Conservation (phyloP, 2,329 filamentous ascomycete species). For the Trichoderma asperellum region DNA sequence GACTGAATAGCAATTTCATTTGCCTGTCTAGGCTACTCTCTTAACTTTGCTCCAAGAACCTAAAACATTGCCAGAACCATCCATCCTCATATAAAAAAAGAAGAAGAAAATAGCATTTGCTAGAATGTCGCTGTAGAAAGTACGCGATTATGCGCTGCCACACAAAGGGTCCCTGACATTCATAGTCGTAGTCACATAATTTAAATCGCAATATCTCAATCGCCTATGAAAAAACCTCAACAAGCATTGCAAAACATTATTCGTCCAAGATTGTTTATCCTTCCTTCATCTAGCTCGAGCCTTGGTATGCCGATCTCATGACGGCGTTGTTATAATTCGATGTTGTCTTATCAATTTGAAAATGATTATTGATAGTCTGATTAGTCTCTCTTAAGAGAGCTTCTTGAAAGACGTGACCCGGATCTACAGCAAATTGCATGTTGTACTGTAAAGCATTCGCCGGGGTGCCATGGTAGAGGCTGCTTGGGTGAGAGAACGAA, state of each 20-base stretch:
- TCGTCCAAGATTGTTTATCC: background rate
- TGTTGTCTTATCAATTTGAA: slow-evolving; percentile 42
- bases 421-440: slow-evolving; percentile 29
- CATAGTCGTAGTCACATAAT: background rate
- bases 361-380: slow-evolving; percentile 34
- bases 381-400: slow-evolving; percentile 18
- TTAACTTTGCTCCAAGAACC: background rate
- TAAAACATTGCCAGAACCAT: background rate
- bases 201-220: background rate
- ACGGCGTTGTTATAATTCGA: slow-evolving; percentile 44
- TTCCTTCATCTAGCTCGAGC: slow-evolving; percentile 33
- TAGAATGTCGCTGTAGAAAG: background rate
- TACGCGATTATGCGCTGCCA: background rate
- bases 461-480: slow-evolving; percentile 55
- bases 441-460: slow-evolving; percentile 34
- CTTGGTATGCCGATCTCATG: slow-evolving; percentile 41
- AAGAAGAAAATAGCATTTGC: background rate
- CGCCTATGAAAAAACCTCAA: background rate
- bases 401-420: slow-evolving; percentile 31
- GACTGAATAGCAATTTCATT: slow-evolving; percentile 20
- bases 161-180: background rate
- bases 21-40: background rate
- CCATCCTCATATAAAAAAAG: background rate
- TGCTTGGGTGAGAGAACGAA: slow-evolving; percentile 55
- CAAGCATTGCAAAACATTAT: background rate